A percentile compares a stretch with the other conserved stretches of the same genome.
phyloP scores from a whole-genome alignment of 768 basidiomycete genomes.

The Kockovaella imperatae region DNA sequence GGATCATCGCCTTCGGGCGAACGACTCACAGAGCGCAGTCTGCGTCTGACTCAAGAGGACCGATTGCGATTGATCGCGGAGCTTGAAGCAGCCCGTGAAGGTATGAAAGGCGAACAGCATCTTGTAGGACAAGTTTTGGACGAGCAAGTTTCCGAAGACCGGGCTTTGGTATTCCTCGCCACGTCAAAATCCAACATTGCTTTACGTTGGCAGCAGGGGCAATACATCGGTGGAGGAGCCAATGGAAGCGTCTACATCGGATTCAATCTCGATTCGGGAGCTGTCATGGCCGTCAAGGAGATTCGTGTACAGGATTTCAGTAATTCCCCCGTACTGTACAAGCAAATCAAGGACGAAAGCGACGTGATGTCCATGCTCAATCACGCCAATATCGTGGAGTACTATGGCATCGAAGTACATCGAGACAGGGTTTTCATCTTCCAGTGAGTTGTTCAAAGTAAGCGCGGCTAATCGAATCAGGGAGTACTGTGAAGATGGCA shows the following conservation, averaged over 20 bases:
- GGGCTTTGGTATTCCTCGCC: constrained; percentile 86
- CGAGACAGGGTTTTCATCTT: constrained; percentile 98
- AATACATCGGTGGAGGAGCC: constrained; percentile 96
- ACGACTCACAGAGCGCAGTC: constrained; percentile 48
- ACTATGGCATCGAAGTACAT: constrained; percentile 95
- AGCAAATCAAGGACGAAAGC: constrained; percentile 91
- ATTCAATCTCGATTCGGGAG: constrained; percentile 89
- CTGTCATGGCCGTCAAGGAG: constrained; percentile 98
- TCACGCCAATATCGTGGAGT: constrained; percentile 96
- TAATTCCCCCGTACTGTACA: constrained; percentile 75
- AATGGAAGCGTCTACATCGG: constrained; percentile 99
- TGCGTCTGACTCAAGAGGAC: constrained; percentile 71
- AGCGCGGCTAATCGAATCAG: neutral
- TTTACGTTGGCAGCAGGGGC: constrained; percentile 95
- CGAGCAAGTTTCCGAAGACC: constrained; percentile 85
- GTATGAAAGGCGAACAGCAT: constrained; percentile 61
- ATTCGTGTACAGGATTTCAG: constrained; percentile 92
- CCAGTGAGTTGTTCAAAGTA: constrained; percentile 51
- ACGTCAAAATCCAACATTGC: constrained; percentile 93
- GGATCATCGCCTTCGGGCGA: constrained; percentile 25
- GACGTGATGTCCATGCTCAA: constrained; percentile 96
- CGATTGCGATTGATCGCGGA: constrained; percentile 50
- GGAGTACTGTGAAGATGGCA: constrained; percentile 94
- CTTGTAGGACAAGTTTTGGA: constrained; percentile 86
- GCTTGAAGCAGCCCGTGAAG: constrained; percentile 60